Conservation (phyloP, 305 asterid genomes). For the Fraxinus velutina region DNA sequence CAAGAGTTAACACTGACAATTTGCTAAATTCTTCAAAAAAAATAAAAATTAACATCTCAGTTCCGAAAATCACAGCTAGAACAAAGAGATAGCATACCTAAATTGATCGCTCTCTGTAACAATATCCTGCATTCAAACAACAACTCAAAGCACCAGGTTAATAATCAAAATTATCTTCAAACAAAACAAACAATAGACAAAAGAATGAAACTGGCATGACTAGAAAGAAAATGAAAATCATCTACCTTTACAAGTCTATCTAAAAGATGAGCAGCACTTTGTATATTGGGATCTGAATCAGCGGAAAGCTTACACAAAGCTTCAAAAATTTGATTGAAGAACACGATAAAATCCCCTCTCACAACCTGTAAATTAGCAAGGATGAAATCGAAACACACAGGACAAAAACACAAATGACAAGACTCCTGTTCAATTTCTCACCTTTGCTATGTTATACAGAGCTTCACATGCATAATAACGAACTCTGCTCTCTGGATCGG, state of each 20-base stretch:
- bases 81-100: conserved; percentile 53
- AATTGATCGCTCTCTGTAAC: conserved; percentile 99
- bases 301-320: conserved; percentile 97
- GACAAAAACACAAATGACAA: background rate
- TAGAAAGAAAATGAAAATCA: background rate
- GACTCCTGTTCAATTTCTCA: conserved; percentile 27
- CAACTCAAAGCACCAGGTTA: conserved; percentile 19
- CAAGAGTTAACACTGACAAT: conserved; percentile 20
- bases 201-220: conserved; percentile 1
- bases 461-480: conserved; percentile 99
- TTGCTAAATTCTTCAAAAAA: conserved; percentile 21
- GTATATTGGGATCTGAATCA: conserved; percentile 94
- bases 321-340: conserved; percentile 95
- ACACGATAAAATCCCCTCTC: conserved; percentile 94
- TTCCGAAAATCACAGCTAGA: conserved; percentile 10
- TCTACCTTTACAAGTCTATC: conserved; percentile 96
- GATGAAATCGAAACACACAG: conserved; percentile 27
- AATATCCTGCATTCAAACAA: conserved; percentile 67
- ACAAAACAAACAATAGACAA: background rate
- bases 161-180: background rate
- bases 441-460: conserved; percentile 97
- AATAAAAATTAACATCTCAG: conserved; percentile 13
- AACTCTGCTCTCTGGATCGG: conserved; percentile 98
- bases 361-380: conserved; percentile 68
- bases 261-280: conserved; percentile 99